Base-by-base conservation (phyloP, 805 yeast species). In the Metschnikowia santaceciliae region DNA sequence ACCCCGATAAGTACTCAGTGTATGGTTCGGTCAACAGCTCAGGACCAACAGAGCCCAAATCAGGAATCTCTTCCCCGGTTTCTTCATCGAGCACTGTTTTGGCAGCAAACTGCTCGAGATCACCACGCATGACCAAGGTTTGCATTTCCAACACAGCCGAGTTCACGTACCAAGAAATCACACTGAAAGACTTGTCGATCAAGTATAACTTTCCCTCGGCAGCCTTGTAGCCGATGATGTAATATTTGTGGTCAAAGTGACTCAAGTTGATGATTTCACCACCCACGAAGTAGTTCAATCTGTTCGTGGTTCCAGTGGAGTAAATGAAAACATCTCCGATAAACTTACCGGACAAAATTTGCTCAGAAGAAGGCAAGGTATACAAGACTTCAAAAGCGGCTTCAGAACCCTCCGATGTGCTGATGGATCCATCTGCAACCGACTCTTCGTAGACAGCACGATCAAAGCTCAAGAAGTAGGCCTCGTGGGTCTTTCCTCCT, bases 261-360 rank as follows among this genome's bases (percentile, higher is more conserved):
- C 92, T 90, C 69, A 94, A 81, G 65, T 90, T 94, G 68, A 90
- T 89, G 22, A 88, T 83, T 63, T 90, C 88, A 37, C 96, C 96
- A 61, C 99, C 99, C 54, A 94, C 98, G 55, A 90, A 81, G 68
- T 94, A 94, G 71, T 91, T 92, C 64, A 94, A 78, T 69, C 98
- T 83, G 72, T 90, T 89, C 37, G 76, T 65, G 22, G 95, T 78
- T 17, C 83, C 64, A 2, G 97, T 90, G 14, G 97, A 89, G 74
- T 86, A 94, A 48, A 94, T 82, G 67, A 92, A 91, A 42, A 94
- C 97, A 73, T 94, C 98, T 58, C 98, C 99, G 61, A 91, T 90
- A 90, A 97, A 94, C 68, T 84, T 86, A 63, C 97, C 97, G 30
- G 96, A 85, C 53, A 88, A 82, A 36, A 92, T 81, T 17, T 83